A percentile compares a stretch with the other conserved stretches of the same genome.
Conservation (phyloP, 768 basidiomycete genomes). For the Naganishia kalamii region DNA sequence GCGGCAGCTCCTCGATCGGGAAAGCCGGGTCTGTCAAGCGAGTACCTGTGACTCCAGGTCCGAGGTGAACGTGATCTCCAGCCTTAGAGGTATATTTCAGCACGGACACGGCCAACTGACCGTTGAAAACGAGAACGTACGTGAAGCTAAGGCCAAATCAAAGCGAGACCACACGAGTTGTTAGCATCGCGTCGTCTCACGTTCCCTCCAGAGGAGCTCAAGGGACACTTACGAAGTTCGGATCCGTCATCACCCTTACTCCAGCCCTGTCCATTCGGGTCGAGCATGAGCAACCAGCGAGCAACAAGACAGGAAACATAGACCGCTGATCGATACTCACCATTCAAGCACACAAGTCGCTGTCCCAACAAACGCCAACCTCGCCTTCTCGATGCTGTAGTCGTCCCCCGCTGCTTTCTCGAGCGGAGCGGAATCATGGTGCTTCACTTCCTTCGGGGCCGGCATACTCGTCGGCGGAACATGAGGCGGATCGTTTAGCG, state of each 20-base stretch:
- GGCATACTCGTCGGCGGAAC: neutral
- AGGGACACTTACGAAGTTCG: slow-evolving; percentile 24
- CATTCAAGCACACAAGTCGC: slow-evolving; percentile 24
- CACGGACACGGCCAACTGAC: neutral
- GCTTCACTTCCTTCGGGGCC: neutral
- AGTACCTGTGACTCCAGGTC: slow-evolving; percentile 41
- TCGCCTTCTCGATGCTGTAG: slow-evolving; percentile 14
- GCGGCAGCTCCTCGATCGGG: slow-evolving; percentile 39
- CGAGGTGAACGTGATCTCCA: slow-evolving; percentile 41
- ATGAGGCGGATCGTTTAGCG: neutral
- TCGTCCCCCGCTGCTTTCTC: neutral
- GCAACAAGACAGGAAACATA: neutral
- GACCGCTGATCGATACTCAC: neutral
- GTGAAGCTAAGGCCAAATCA: too few relatives aligned
- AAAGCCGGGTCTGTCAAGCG: slow-evolving; percentile 44
- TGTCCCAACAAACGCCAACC: slow-evolving; percentile 22
- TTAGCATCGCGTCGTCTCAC: too few relatives aligned
- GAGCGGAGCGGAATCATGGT: slow-evolving; percentile 10
- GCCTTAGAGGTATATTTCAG: slow-evolving; percentile 15
- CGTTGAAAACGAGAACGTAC: neutral
- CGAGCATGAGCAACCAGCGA: neutral
- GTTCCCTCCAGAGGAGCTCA: too few relatives aligned
- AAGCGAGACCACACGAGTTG: too few relatives aligned
- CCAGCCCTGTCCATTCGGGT: slow-evolving; percentile 3
- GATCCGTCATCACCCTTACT: slow-evolving; percentile 22